Base-by-base conservation (phyloP, 129 eudicot genomes). In the Lactuca sativa region DNA sequence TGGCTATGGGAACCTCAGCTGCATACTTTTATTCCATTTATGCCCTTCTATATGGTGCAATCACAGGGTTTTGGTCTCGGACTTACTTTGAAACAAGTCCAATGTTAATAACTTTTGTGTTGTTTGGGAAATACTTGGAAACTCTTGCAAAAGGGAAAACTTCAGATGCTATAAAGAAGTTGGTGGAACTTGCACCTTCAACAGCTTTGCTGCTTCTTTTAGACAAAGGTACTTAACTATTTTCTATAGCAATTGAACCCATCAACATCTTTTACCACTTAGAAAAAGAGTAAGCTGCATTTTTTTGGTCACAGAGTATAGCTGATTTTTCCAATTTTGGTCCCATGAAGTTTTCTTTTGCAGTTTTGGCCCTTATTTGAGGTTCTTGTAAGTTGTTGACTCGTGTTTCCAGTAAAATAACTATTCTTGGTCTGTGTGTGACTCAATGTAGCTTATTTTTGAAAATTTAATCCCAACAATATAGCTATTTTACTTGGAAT, bases 51-150 rank as follows among this genome's bases (percentile, higher is more conserved):
- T 92, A 86, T 71, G 98, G 96, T 68, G 98, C 96, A 18, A 9
- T 86, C 6, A 82, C 92, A 65, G 98, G 98, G 59, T 88, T 86
- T 55, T 79, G 90, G 95, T 79, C 89, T 54, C 90, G 86, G 18
- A 92, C 91, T 12, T 92, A 92, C 67, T 92, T 89, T 64, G 98
- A 92, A 79, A 83, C 96, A 74, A 92, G 98, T 83, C 88, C 96
- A 52, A 89, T 92, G 98, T 72, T 92, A 48, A 84, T 92, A 73
- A 89, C 98, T 18, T 92, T 92, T 67, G 98, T 92, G 44, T 80
- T 89, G 59, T 74, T 92, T 6, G 98, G 98, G 25, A 92, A 92
- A 73, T 92, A 92, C 72, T 73, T 92, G 80, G 98, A 92, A 78
- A 80, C 74, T 49, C 77, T 92, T 64, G 96, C 98, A 10, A 92